Conservation (phyloP, 2,329 filamentous ascomycete species). For the Exophiala alcalophila region DNA sequence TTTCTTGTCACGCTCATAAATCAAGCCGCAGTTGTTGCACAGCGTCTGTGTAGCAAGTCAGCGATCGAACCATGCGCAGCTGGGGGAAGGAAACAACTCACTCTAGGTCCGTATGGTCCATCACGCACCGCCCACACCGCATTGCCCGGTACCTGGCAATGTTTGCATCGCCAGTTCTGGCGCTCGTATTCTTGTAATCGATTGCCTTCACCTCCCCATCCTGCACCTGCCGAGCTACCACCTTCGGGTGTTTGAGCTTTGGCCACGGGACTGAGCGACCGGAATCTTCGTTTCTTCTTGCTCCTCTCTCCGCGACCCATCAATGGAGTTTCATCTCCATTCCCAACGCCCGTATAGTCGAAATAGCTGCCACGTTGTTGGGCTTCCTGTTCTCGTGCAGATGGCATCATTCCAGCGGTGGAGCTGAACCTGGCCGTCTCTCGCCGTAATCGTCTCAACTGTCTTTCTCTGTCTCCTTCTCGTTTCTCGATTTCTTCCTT, state of each 20-base stretch:
- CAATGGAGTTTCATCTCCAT: slow-evolving; percentile 60
- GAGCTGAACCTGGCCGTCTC: slow-evolving; percentile 92
- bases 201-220: slow-evolving; percentile 65
- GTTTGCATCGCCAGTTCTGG: slow-evolving; percentile 77
- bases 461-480: slow-evolving; percentile 88
- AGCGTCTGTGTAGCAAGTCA: slow-evolving; percentile 58
- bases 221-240: slow-evolving; percentile 57
- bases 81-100: slow-evolving; percentile 48
- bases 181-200: slow-evolving; percentile 70
- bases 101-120: slow-evolving; percentile 78
- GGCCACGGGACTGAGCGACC: slow-evolving; percentile 79
- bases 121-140: slow-evolving; percentile 94
- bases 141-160: slow-evolving; percentile 83
- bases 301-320: slow-evolving; percentile 90
- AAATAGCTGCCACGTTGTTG: slow-evolving; percentile 57
- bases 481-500: slow-evolving; percentile 98
- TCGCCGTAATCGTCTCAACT: slow-evolving; percentile 78
- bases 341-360: slow-evolving; percentile 49
- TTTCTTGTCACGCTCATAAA: slow-evolving; percentile 82
- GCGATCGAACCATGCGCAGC: slow-evolving; percentile 6
- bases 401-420: slow-evolving; percentile 67
- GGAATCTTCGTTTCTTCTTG: slow-evolving; percentile 92
- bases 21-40: slow-evolving; percentile 87
- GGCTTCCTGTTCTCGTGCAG: slow-evolving; percentile 62
- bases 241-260: slow-evolving; percentile 68